Percentiles rank a stretch among this genome's conserved stretches.
These are phyloP conservation scores for Clarkia xantiana DNA, from an alignment of 345 rosid species.

Conservation along the genomic window DNA sequence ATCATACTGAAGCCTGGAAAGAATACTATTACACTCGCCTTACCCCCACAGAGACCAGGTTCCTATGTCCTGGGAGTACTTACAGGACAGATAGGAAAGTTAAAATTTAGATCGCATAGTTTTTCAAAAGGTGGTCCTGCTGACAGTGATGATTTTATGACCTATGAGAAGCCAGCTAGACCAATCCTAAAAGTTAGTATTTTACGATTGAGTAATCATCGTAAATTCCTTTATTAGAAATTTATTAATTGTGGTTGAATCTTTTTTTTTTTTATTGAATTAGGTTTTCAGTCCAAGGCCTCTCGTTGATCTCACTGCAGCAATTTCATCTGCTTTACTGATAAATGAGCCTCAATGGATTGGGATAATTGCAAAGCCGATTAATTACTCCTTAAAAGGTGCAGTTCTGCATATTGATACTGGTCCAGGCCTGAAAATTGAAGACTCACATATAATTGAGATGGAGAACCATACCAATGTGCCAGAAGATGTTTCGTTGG, in stretches of 20 bases:
- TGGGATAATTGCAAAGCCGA: conserved; percentile 65
- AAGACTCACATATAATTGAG: conserved; percentile 4
- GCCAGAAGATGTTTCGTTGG: conserved; percentile 19
- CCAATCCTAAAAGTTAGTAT: conserved; percentile 71
- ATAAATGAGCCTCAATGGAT: conserved; percentile 91
- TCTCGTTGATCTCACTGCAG: conserved; percentile 78
- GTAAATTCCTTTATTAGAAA: too few relatives aligned
- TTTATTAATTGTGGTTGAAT: background rate
- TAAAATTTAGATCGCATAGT: conserved; percentile 93
- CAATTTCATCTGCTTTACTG: conserved; percentile 23
- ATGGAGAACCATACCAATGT: background rate
- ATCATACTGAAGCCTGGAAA: conserved; percentile 60
- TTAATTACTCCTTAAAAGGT: conserved; percentile 69
- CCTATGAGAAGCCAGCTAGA: conserved; percentile 86
- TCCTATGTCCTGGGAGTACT: conserved; percentile 91
- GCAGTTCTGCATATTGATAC: conserved; percentile 70
- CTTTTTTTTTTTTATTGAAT: conserved; percentile 6
- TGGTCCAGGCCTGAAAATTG: too few relatives aligned
- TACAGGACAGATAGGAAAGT: conserved; percentile 83
- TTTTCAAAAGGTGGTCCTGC: conserved; percentile 93
- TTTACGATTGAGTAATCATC: conserved; percentile 6
- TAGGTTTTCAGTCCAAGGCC: conserved; percentile 89
- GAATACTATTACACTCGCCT: conserved; percentile 49
- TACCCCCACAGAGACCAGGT: conserved; percentile 91
- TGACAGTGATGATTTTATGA: conserved; percentile 92